These are phyloP conservation scores for Kodamaea arcana DNA, from an alignment of 1,139 yeast genomes.

Conservation along the genomic window DNA sequence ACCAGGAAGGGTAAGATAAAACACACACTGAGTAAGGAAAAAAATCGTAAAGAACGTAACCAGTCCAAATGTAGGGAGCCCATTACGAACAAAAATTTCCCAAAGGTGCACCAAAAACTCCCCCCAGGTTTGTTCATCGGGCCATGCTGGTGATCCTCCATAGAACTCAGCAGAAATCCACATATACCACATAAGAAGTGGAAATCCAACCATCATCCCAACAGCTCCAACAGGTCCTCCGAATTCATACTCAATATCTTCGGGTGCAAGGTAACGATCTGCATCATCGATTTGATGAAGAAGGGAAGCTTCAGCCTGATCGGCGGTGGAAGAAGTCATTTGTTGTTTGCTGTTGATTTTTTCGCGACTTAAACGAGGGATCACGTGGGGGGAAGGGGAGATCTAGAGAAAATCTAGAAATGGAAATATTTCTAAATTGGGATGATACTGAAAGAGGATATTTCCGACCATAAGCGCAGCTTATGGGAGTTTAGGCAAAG, in stretches of 20 bases:
- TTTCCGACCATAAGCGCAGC: no score
- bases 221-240: conserved; percentile 93
- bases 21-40: conserved; percentile 63
- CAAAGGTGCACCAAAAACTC: conserved; percentile 48
- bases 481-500: no score
- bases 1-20: conserved; percentile 90
- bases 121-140: conserved; percentile 56
- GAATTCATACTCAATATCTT: conserved; percentile 70
- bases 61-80: conserved; percentile 63
- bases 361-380: background rate
- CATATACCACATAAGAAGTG: conserved; percentile 92
- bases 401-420: no score
- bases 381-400: background rate
- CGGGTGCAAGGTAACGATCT: conserved; percentile 28
- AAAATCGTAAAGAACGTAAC: conserved; percentile 71
- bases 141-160: conserved; percentile 68
- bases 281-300: background rate
- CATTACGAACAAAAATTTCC: conserved; percentile 49
- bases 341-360: background rate
- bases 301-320: no score
- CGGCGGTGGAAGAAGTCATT: no score
- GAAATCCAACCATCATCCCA: conserved; percentile 94
- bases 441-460: no score
- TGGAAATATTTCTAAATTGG: no score
- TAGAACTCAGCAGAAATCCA: conserved; percentile 87